Percentiles rank a stretch among this genome's conserved stretches.
phyloP scores from a whole-genome alignment of 2,329 filamentous ascomycete genomes.

The Aspergillus chevalieri region DNA sequence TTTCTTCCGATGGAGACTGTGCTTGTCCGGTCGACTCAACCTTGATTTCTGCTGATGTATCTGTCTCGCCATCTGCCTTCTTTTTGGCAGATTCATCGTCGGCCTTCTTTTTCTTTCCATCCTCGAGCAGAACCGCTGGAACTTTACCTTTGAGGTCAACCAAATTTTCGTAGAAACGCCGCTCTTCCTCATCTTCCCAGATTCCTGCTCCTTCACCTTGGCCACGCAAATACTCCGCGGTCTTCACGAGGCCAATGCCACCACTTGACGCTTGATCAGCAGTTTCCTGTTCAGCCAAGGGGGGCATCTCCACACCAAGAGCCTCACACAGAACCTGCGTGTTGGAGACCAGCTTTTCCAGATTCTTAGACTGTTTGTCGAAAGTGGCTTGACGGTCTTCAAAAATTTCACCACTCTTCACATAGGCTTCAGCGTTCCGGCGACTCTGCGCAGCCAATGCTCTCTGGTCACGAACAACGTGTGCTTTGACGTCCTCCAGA shows the following conservation, averaged over 20 bases:
- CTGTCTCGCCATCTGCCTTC: constrained; percentile 52
- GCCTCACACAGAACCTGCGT: constrained; percentile 86
- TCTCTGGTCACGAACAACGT: constrained; percentile 87
- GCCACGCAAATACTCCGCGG: constrained; percentile 84
- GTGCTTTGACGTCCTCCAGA: constrained; percentile 85
- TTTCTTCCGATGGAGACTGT: constrained; percentile 41
- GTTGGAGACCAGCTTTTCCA: constrained; percentile 84
- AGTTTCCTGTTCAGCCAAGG: constrained; percentile 77
- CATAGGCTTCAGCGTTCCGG: constrained; percentile 95
- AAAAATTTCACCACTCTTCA: constrained; percentile 96
- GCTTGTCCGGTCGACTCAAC: constrained; percentile 31
- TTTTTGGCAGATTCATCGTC: constrained; percentile 84
- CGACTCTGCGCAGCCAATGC: constrained; percentile 78
- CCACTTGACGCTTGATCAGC: constrained; percentile 60
- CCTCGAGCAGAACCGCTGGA: constrained; percentile 85
- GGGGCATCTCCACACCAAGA: constrained; percentile 86
- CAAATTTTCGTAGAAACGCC: constrained; percentile 95
- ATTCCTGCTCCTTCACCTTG: constrained; percentile 88
- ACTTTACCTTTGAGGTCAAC: constrained; percentile 95
- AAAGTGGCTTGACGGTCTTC: constrained; percentile 95
- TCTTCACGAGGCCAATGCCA: constrained; percentile 87
- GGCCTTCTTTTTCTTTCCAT: constrained; percentile 85
- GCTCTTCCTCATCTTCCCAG: constrained; percentile 97
- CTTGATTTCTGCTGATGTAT: constrained; percentile 41
- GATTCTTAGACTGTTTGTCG: constrained; percentile 85